Evolutionary conservation across 306 rosid genomes (phyloP), one percentile per base, ranked within the genome.

Genomic region (Malus sieversii): DNA sequence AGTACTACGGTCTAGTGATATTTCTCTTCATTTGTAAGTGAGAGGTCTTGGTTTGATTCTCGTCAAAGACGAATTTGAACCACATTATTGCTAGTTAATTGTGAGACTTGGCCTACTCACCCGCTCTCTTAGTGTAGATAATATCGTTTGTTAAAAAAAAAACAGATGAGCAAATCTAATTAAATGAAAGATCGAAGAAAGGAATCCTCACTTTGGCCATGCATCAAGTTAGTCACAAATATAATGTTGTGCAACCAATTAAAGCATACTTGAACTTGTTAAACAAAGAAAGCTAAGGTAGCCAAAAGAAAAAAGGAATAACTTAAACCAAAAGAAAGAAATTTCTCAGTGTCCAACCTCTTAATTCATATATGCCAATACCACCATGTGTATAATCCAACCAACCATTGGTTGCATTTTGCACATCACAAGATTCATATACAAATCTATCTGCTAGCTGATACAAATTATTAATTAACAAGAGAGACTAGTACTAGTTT

Each of bases 131-230:
- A 32, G 6, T 32, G 0, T 32, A 32, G 35, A 1, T 32, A 32
- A 32, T 5, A 32, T 32, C 35, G 5, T 32, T 32, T 32, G 1
- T 32, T 32, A 32, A 32, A 32, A 32, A 33, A 33, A 32, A 32
- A 32, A 1, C 35, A 4, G 1, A 32, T 32, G 35, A 33, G 8
- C 7, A 33, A 33, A 33, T 33, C 38, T 5, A 5, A 33, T 33
- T 33, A 33, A 33, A 33, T 1, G 38, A 33, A 33, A 33, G 38
- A 33, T 33, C 7, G 8, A 33, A 33, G 38, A 33, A 69, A 73
- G 25, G 85, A 81, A 84, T 70, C 80, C 66, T 74, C 11, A 55
- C 84, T 69, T 84, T 84, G 76, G 78, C 68, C 51, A 30, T 60
- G 46, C 64, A 66, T 44, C 68, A 84, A 46, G 53, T 46, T 5